phyloP scores from a whole-genome alignment of 1,284 basidiomycete genomes.

The Rhodotorula sp. region DNA sequence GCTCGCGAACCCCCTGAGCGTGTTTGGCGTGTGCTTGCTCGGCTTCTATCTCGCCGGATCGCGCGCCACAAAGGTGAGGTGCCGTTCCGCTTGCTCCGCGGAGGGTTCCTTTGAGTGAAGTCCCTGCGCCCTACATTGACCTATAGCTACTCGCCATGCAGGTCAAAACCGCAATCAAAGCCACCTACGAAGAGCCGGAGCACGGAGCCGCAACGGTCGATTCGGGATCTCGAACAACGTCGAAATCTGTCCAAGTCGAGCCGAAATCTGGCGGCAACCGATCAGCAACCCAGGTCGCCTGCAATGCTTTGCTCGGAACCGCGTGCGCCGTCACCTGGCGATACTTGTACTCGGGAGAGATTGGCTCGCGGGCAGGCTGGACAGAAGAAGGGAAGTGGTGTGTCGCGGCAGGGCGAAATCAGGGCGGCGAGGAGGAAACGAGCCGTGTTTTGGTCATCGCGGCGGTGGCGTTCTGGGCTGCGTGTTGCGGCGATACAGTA shows the following conservation, averaged over 20 bases:
- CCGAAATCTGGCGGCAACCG: slow-evolving; percentile 59
- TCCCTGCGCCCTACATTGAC: neutral
- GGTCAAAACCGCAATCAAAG: slow-evolving; percentile 60
- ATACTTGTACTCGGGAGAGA: slow-evolving; percentile 38
- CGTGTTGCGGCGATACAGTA: slow-evolving; percentile 78
- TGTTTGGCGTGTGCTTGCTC: slow-evolving; percentile 71
- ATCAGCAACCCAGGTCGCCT: slow-evolving; percentile 69
- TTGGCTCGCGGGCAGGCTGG: slow-evolving; percentile 27
- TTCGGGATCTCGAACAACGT: neutral
- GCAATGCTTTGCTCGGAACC: slow-evolving; percentile 65
- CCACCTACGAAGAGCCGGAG: slow-evolving; percentile 64
- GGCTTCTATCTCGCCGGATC: slow-evolving; percentile 58
- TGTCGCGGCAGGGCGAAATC: slow-evolving; percentile 47
- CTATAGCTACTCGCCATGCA: slow-evolving; percentile 22
- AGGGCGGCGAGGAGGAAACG: slow-evolving; percentile 53
- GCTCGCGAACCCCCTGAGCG: slow-evolving; percentile 59
- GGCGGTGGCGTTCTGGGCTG: slow-evolving; percentile 65
- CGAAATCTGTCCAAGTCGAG: slow-evolving; percentile 52
- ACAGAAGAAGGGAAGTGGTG: slow-evolving; percentile 54
- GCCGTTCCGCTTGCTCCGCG: too few species aligned
- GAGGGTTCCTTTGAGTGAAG: too few species aligned
- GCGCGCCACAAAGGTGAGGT: slow-evolving; percentile 51
- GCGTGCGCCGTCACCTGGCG: slow-evolving; percentile 48
- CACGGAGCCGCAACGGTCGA: neutral
- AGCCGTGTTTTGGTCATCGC: slow-evolving; percentile 64